Conservation (phyloP, 148 eudicot genomes). For the Rhododendron henanense region DNA sequence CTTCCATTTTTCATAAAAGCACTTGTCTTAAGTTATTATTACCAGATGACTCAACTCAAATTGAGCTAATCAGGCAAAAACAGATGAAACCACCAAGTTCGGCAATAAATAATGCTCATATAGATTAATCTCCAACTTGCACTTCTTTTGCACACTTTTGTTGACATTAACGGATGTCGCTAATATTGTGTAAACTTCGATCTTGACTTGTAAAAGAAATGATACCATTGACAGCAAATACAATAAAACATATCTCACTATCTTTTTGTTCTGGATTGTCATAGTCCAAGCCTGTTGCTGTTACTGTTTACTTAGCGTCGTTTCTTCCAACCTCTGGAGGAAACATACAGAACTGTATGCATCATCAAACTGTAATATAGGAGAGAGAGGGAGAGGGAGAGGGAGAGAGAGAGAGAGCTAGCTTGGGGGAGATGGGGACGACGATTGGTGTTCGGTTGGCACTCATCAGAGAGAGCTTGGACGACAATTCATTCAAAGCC, state of each 20-base stretch:
- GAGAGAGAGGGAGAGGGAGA: too few relatives aligned
- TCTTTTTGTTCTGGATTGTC: background rate
- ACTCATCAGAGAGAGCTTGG: too few relatives aligned
- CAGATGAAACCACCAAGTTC: background rate
- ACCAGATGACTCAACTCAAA: background rate
- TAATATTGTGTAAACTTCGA: background rate
- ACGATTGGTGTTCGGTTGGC: too few relatives aligned
- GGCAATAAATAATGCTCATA: background rate
- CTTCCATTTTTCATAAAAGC: background rate
- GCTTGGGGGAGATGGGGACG: too few relatives aligned
- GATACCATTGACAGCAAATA: background rate
- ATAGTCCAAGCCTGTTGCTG: background rate
- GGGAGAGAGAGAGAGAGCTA: too few relatives aligned
- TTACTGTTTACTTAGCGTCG: background rate
- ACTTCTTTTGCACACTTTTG: too few relatives aligned
- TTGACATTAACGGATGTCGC: background rate
- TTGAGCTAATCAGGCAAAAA: background rate
- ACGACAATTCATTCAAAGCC: too few relatives aligned
- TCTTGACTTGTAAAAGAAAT: background rate
- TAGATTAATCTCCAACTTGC: background rate
- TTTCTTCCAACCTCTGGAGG: constrained; percentile 28
- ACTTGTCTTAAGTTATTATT: too few relatives aligned
- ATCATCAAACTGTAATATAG: constrained; percentile 1
- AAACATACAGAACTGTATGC: constrained; percentile 4
- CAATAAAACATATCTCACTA: background rate